Conservation (phyloP, 176 grass and related monocot genomes). For the Bothriochloa decipiens region DNA sequence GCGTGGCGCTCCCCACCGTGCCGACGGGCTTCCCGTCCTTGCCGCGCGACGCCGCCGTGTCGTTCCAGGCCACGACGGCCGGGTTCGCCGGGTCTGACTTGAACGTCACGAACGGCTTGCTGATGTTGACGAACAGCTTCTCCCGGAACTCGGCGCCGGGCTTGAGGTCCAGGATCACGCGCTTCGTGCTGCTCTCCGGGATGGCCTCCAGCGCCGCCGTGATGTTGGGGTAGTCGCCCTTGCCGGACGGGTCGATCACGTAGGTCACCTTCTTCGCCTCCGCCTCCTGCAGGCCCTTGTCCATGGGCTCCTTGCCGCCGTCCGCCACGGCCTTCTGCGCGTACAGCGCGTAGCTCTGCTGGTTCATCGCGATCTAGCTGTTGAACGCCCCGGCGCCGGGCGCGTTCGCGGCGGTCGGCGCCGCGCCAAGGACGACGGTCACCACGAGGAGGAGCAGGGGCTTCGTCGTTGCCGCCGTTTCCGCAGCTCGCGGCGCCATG, state of each 20-base stretch:
- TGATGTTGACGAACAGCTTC: conserved; percentile 51
- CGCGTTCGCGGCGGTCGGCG: not conserved
- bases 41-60: conserved; percentile 45
- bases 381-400: not conserved
- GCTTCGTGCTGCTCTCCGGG: conserved; percentile 30
- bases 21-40: conserved; percentile 46
- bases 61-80: conserved; percentile 35
- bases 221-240: conserved; percentile 38
- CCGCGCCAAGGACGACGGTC: not conserved
- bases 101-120: conserved; percentile 49
- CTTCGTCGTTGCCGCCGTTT: too few relatives aligned
- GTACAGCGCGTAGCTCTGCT: conserved; percentile 41
- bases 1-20: conserved; percentile 47
- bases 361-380: conserved; percentile 31
- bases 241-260: conserved; percentile 34
- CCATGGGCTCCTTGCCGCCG: conserved; percentile 17
- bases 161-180: conserved; percentile 47
- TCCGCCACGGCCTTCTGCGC: conserved; percentile 20
- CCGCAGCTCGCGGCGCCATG: not conserved
- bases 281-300: conserved; percentile 34
- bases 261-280: conserved; percentile 30
- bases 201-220: conserved; percentile 36
- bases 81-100: not conserved
- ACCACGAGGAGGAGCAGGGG: not conserved
- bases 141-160: conserved; percentile 49